Evolutionary conservation across 2,329 filamentous ascomycete genomes (phyloP), one percentile per base, ranked within the genome.

Genomic region (Neopestalotiopsis rosae): DNA sequence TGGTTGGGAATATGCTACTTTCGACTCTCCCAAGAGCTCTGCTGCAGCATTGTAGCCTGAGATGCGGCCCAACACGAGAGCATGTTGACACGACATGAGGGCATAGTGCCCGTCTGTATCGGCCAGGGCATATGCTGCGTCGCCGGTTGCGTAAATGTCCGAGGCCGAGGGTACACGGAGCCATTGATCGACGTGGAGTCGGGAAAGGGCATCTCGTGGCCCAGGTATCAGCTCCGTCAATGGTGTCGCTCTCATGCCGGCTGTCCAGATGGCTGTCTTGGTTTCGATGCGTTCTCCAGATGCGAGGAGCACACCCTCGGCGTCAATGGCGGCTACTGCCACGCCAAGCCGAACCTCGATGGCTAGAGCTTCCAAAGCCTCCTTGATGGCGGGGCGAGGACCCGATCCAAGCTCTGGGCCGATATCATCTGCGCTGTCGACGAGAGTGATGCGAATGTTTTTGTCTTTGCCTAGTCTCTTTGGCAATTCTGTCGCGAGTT

Each of bases 1-100:
- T 1, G 72, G 38, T 66, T 83, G 81, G 0, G 68, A 67, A 67
- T 81, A 83, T 0, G 69, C 32, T 1, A 74, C 49, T 2, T 69
- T 64, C 0, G 74, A 62, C 13, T 76, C 67, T 1, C 69, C 70
- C 0, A 83, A 74, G 0, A 83, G 68, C 32, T 80, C 76, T 2
- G 78, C 78, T 1, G 78, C 77, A 0, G 78, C 77, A 67, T 80
- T 81, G 57, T 81, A 67, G 0, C 79, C 78, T 0, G 78, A 74
- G 2, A 77, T 67, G 1, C 80, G 79, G 3, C 81, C 81, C 1
- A 82, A 74, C 1, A 71, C 56, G 17, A 77, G 63, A 2, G 81
- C 81, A 64, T 83, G 81, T 70, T 83, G 81, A 67, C 81, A 83
- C 1, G 77, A 81, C 78, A 81, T 82, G 20, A 81, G 61, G 1